These are phyloP conservation scores for Lichtheimia hyalospora DNA, from an alignment of 371 early-diverging fungal species.

Conservation along the genomic window DNA sequence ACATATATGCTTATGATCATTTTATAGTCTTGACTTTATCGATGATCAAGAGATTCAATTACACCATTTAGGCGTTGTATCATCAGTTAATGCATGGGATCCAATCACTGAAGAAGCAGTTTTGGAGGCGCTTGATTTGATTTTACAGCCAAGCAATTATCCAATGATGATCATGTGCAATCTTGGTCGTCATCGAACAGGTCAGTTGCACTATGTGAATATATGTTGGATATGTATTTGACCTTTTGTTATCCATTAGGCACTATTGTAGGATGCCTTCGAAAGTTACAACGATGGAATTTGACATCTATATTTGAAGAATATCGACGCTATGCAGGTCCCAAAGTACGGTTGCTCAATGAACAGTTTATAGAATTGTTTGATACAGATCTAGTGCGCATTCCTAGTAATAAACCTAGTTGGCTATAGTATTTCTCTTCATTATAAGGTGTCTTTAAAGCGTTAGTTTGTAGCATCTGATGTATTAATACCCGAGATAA, in stretches of 20 bases:
- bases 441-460: too few relatives aligned
- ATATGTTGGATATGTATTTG: neutral
- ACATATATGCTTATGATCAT: neutral
- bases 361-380: constrained; percentile 96
- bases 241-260: constrained; percentile 40
- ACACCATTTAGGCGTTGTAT: constrained; percentile 79
- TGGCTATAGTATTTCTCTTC: constrained; percentile 81
- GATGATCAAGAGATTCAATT: constrained; percentile 95
- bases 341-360: constrained; percentile 90
- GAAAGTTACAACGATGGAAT: constrained; percentile 97
- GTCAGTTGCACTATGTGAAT: constrained; percentile 36
- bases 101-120: constrained; percentile 96
- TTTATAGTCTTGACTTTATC: constrained; percentile 84
- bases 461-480: too few relatives aligned
- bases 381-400: constrained; percentile 90
- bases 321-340: constrained; percentile 95
- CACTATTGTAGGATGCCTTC: constrained; percentile 94
- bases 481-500: neutral
- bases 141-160: constrained; percentile 87
- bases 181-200: constrained; percentile 94
- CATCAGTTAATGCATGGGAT: constrained; percentile 90
- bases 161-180: constrained; percentile 98
- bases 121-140: constrained; percentile 84
- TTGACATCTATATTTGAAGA: constrained; percentile 97
- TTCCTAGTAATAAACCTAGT: constrained; percentile 75